These are phyloP conservation scores for Ashbya aceris DNA, from an alignment of 1,139 yeast species.

Conservation along the genomic window DNA sequence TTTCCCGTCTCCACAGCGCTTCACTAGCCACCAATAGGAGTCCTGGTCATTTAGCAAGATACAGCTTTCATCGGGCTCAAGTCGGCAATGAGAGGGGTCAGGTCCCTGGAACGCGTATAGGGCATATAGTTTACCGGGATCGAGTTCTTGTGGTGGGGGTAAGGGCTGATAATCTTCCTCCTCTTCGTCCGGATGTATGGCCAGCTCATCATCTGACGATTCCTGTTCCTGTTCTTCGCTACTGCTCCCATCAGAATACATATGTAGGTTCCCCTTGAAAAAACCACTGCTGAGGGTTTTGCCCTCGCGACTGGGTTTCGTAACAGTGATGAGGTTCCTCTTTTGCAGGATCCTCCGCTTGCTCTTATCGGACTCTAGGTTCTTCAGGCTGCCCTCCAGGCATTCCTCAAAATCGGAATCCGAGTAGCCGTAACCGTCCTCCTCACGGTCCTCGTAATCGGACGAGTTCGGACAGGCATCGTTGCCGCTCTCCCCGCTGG, in stretches of 20 bases:
- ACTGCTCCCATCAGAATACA: not conserved
- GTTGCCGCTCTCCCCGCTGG: not conserved
- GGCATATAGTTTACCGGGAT: conserved; percentile 79
- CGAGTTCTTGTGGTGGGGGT: conserved; percentile 74
- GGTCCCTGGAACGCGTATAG: conserved; percentile 84
- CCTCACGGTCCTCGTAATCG: conserved; percentile 3
- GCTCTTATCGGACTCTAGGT: conserved; percentile 10
- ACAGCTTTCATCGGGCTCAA: conserved; percentile 76
- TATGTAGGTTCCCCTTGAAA: not conserved
- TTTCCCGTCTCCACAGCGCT: conserved; percentile 57
- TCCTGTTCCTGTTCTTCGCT: not conserved
- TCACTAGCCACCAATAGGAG: conserved; percentile 94
- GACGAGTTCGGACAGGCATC: not conserved
- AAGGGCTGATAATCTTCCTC: conserved; percentile 42
- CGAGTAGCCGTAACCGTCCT: conserved; percentile 25
- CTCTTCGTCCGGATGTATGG: conserved; percentile 13
- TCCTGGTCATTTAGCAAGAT: conserved; percentile 77
- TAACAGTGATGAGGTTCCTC: not conserved
- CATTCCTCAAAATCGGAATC: conserved; percentile 31
- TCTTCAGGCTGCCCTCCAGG: conserved; percentile 23
- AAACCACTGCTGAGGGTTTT: no score
- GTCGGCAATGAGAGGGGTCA: conserved; percentile 84
- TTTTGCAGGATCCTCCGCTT: not conserved
- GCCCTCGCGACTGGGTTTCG: not conserved
- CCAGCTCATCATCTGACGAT: conserved; percentile 8